Conservation (phyloP, 345 rosid species). For the Arabis alpina region DNA sequence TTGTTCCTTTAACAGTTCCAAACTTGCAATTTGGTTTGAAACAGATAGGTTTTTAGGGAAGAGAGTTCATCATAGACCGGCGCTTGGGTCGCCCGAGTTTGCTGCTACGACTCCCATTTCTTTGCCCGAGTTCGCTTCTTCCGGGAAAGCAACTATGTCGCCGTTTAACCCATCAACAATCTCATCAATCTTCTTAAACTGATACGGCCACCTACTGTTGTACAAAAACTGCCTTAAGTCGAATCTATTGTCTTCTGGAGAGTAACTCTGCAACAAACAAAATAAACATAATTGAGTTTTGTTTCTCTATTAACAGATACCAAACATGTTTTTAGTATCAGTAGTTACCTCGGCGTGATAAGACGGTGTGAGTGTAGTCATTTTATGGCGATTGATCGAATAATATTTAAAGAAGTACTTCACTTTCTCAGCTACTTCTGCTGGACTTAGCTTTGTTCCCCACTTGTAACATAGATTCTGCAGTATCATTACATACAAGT, state of each 20-base stretch:
- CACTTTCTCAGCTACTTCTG: conserved; percentile 91
- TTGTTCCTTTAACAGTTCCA: conserved; percentile 5
- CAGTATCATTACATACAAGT: conserved; percentile 33
- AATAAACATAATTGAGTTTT: neutral
- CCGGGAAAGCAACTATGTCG: conserved; percentile 54
- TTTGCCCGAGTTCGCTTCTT: conserved; percentile 34
- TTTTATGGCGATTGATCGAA: conserved; percentile 94
- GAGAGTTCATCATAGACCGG: conserved; percentile 49
- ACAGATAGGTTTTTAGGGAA: conserved; percentile 8
- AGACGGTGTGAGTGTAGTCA: conserved; percentile 92
- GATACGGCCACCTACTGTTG: conserved; percentile 84
- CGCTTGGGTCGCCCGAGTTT: conserved; percentile 64
- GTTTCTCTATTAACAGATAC: neutral
- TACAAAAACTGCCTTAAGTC: conserved; percentile 93
- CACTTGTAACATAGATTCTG: conserved; percentile 96
- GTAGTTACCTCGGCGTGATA: conserved; percentile 89
- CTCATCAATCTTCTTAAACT: conserved; percentile 82
- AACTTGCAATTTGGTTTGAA: conserved; percentile 13
- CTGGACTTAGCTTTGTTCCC: conserved; percentile 77
- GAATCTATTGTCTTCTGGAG: conserved; percentile 92
- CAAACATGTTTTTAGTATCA: neutral
- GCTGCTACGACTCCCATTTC: conserved; percentile 74
- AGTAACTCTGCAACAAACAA: conserved; percentile 64
- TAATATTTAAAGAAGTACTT: conserved; percentile 92
- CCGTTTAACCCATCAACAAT: conserved; percentile 68